These are phyloP conservation scores for Ganoderma lucidum DNA, from an alignment of 1,284 basidiomycete species.

Conservation along the genomic window DNA sequence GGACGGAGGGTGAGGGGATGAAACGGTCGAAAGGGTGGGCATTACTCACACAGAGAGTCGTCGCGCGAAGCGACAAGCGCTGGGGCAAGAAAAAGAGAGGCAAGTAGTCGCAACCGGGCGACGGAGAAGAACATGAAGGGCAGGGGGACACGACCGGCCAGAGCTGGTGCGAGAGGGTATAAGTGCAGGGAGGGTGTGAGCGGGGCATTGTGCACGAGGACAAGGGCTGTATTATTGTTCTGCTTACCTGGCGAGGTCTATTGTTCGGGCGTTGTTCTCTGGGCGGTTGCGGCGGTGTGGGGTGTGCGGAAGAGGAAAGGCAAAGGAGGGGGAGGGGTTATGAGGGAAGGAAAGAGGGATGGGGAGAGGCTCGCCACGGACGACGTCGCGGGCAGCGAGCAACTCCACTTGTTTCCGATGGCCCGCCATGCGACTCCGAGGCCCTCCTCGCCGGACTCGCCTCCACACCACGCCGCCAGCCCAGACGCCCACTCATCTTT, in stretches of 20 bases:
- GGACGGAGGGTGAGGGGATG: constrained; percentile 17
- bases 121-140: constrained; percentile 65
- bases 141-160: constrained; percentile 20
- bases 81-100: constrained; percentile 51
- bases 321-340: not conserved
- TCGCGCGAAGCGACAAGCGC: constrained; percentile 55
- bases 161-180: constrained; percentile 16
- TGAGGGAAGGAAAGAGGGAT: not conserved
- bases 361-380: constrained; percentile 15
- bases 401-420: constrained; percentile 5
- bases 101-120: constrained; percentile 74
- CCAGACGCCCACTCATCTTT: not conserved
- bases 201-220: constrained; percentile 26
- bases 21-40: constrained; percentile 20
- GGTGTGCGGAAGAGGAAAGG: constrained; percentile 4
- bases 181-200: constrained; percentile 10
- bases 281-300: constrained; percentile 12
- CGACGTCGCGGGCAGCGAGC: constrained; percentile 20
- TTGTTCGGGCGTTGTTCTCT: constrained; percentile 37
- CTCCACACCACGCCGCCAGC: not conserved
- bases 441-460: not conserved
- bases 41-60: constrained; percentile 63
- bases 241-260: constrained; percentile 30
- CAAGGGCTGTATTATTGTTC: constrained; percentile 33
- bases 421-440: not conserved